These are phyloP conservation scores for Fusarium sp. DNA, from an alignment of 2,329 filamentous ascomycete species.

Conservation along the genomic window DNA sequence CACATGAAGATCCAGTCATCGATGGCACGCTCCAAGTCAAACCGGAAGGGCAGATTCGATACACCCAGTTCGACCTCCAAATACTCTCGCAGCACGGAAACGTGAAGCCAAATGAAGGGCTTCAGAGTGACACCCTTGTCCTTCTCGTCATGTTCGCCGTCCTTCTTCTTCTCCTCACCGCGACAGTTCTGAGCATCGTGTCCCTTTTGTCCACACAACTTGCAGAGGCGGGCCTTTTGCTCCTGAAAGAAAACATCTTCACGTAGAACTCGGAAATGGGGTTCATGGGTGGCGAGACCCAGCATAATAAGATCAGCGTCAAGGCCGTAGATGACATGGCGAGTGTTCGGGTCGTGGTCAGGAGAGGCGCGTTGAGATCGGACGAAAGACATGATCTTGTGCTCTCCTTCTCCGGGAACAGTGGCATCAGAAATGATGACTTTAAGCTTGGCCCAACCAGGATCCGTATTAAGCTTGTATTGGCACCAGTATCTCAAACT, in stretches of 20 bases:
- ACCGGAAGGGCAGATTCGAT: slow-evolving; percentile 84
- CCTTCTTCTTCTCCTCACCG: slow-evolving; percentile 81
- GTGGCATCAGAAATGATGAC: slow-evolving; percentile 98
- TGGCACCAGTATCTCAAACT: slow-evolving; percentile 96
- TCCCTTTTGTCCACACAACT: slow-evolving; percentile 90
- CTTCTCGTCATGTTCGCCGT: slow-evolving; percentile 85
- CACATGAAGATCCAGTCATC: slow-evolving; percentile 99
- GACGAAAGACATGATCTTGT: slow-evolving; percentile 99
- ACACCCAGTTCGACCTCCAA: slow-evolving; percentile 89
- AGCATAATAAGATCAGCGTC: slow-evolving; percentile 99
- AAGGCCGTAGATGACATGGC: slow-evolving; percentile 96
- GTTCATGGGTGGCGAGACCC: slow-evolving; percentile 95
- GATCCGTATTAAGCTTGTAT: slow-evolving; percentile 97
- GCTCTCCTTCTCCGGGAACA: slow-evolving; percentile 96
- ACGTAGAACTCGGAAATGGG: slow-evolving; percentile 93
- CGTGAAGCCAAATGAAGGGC: slow-evolving; percentile 98
- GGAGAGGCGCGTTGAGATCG: slow-evolving; percentile 91
- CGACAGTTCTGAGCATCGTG: slow-evolving; percentile 90
- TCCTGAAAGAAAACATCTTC: slow-evolving; percentile 98
- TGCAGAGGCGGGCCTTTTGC: slow-evolving; percentile 83
- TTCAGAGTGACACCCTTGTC: slow-evolving; percentile 77
- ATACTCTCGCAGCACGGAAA: slow-evolving; percentile 91
- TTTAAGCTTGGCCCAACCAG: slow-evolving; percentile 95
- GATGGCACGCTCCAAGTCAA: slow-evolving; percentile 92
- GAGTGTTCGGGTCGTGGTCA: slow-evolving; percentile 94